Evolutionary conservation across 176 grass and related monocot species (phyloP), one percentile per base, ranked within the genome.

Genomic region (Chrysopogon serrulatus): DNA sequence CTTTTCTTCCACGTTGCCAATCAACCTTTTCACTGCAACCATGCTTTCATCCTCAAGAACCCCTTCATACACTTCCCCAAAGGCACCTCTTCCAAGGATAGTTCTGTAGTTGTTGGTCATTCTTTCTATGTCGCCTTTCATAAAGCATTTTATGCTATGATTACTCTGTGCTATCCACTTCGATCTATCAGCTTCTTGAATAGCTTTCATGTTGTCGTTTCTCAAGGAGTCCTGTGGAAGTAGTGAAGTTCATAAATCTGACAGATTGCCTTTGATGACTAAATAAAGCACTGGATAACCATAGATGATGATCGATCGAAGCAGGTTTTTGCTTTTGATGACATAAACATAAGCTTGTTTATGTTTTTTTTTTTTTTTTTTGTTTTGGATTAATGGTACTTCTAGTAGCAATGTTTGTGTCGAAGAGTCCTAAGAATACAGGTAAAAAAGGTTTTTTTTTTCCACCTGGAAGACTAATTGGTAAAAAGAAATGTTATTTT

Each of bases 21-120:
- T 14, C 31, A 84, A 54, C 24, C 4, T 76, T 26, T 66, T 84
- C 4, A 76, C 61, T 40, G 82, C 82, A 76, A 84, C 45, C 47
- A 6, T 76, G 19, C 10, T 84, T 59, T 11, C 42, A 6, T 85
- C 74, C 13, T 78, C 48, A 13, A 78, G 63, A n/a, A 76, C n/a
- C 21, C 69, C 81, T 64, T 36, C 0, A 1, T 64, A 64, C 8
- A 74, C 81, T 74, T 83, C 44, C 54, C 45, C 82, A 2, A 76
- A 84, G 16, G 2, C 61, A 30, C 82, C 73, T 16, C 13, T 39
- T 11, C 82, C 82, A 0, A 84, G 16, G 1, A 28, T 32, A 31
- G 17, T 66, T 41, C 12, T 28, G 4, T 76, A 84, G 11, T 32
- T 41, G 44, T 49, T 67, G 17, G 61, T 84, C 27, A 84, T 76